A percentile compares a stretch with the other conserved stretches of the same genome.
Conservation (phyloP, 805 yeast species). For the Priceomyces melissophilus region DNA sequence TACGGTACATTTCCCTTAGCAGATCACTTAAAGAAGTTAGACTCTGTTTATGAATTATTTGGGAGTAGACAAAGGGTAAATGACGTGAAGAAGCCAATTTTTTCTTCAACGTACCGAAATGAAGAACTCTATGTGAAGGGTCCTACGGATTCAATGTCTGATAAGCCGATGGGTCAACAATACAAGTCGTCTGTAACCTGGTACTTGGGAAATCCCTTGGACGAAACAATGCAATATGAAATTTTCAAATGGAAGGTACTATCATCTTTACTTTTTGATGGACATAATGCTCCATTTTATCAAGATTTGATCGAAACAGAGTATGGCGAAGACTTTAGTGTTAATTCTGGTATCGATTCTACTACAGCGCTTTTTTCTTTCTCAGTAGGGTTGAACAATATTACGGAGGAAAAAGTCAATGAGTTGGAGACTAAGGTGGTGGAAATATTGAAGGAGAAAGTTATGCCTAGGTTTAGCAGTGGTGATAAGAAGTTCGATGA, state of each 20-base stretch:
- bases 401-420: conserved; percentile 45
- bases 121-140: conserved; percentile 45
- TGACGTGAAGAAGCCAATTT: conserved; percentile 46
- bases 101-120: conserved; percentile 22
- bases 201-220: conserved; percentile 71
- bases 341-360: conserved; percentile 84
- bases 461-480: conserved; percentile 27
- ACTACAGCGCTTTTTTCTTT: conserved; percentile 74
- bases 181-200: conserved; percentile 82
- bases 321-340: conserved; percentile 78
- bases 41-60: conserved; percentile 47
- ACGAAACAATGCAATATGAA: conserved; percentile 52
- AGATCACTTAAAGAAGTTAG: conserved; percentile 56
- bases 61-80: conserved; percentile 43
- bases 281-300: conserved; percentile 88
- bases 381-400: conserved; percentile 83
- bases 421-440: conserved; percentile 47
- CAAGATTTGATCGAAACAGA: conserved; percentile 84
- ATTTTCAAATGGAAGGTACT: conserved; percentile 70
- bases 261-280: conserved; percentile 73
- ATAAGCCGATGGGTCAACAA: conserved; percentile 67
- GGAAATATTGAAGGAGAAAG: conserved; percentile 42
- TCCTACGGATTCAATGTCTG: conserved; percentile 61
- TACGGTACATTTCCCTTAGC: conserved; percentile 75
- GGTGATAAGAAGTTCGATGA: conserved; percentile 24